phyloP scores from a whole-genome alignment of 805 yeast species.

The Ogataea ganodermae region DNA sequence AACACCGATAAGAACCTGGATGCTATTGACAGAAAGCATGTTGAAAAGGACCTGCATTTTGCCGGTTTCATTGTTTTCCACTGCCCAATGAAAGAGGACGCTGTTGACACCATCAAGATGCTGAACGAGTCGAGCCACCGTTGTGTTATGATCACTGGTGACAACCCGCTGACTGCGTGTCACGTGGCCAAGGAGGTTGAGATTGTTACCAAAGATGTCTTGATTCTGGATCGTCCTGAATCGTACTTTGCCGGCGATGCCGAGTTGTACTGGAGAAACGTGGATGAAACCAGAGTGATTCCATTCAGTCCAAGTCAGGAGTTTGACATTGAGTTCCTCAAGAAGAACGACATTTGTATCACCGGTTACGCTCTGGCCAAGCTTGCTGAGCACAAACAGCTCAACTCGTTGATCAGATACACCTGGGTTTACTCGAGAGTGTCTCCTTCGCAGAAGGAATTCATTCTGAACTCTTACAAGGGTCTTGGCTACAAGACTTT shows the following conservation, averaged over 20 bases:
- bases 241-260: conserved; percentile 55
- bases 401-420: conserved; percentile 73
- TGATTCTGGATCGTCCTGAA: conserved; percentile 85
- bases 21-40: conserved; percentile 68
- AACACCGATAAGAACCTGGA: conserved; percentile 49
- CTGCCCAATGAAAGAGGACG: conserved; percentile 94
- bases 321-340: conserved; percentile 58
- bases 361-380: conserved; percentile 87
- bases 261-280: conserved; percentile 80
- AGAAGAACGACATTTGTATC: conserved; percentile 79
- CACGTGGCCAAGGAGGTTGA: conserved; percentile 95
- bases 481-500: conserved; percentile 88
- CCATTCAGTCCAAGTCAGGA: conserved; percentile 64
- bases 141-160: conserved; percentile 98
- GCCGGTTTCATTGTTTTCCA: conserved; percentile 96
- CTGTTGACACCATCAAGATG: conserved; percentile 86
- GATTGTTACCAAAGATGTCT: conserved; percentile 78
- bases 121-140: conserved; percentile 94
- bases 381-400: conserved; percentile 66
- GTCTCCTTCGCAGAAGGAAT: conserved; percentile 94
- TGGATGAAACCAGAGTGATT: conserved; percentile 69
- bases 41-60: conserved; percentile 74
- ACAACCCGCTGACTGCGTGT: conserved; percentile 96
- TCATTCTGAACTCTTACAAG: conserved; percentile 78
- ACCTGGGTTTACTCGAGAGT: conserved; percentile 98